Evolutionary conservation across 2,329 filamentous ascomycete species (phyloP).

Genomic region (Byssoonygena ceratinophila): DNA sequence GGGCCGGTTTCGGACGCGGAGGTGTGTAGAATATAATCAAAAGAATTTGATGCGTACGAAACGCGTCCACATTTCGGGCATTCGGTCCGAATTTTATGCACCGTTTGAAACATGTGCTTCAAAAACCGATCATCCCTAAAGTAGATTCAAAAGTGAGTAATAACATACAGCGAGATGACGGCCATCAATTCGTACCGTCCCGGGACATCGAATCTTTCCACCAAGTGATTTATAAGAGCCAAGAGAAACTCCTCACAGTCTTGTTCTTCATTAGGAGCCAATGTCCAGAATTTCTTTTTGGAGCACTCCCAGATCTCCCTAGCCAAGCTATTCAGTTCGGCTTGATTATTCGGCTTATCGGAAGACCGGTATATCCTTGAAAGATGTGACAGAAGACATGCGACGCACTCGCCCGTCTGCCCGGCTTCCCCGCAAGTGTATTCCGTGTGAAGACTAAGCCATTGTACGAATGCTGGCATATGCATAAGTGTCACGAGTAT

Average conservation of each 20-base stretch:
- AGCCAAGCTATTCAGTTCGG: neutral
- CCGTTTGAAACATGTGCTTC: slow-evolving; percentile 12
- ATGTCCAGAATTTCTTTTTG: slow-evolving; percentile 3
- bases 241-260: slow-evolving; percentile 14
- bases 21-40: neutral
- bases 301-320: slow-evolving; percentile 5
- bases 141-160: neutral
- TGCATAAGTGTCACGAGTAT: slow-evolving; percentile 13
- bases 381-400: slow-evolving; percentile 9
- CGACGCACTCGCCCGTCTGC: slow-evolving; percentile 1
- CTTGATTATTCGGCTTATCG: neutral
- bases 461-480: slow-evolving; percentile 14
- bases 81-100: slow-evolving; percentile 3
- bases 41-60: neutral
- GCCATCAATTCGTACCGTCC: neutral
- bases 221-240: slow-evolving; percentile 2
- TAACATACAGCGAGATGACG: neutral
- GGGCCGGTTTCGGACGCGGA: neutral
- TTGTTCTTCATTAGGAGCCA: slow-evolving; percentile 6
- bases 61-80: slow-evolving; percentile 10
- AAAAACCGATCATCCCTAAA: neutral
- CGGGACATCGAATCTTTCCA: neutral
- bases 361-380: slow-evolving; percentile 10
- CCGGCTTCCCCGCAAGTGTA: neutral
- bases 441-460: slow-evolving; percentile 9